phyloP scores from a whole-genome alignment of 768 basidiomycete genomes.

The Trametopsis cervina region DNA sequence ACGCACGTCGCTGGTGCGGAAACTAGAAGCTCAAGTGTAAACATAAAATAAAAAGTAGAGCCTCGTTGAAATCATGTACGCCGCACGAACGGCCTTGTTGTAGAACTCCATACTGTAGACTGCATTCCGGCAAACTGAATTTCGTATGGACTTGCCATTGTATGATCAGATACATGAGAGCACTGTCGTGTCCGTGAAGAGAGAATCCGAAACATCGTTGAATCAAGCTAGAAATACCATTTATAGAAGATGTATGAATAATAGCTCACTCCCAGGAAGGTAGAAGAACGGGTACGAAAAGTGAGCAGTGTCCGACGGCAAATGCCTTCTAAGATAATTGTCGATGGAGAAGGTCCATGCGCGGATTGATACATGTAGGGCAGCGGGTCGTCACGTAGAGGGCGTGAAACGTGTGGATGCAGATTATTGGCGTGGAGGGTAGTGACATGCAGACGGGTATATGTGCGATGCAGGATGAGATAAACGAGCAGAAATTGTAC shows the following conservation, averaged over 20 bases:
- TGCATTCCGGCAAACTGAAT: too few species aligned
- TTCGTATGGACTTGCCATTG: constrained; percentile 5
- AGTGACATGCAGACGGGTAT: constrained; percentile 8
- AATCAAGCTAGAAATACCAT: constrained; percentile 7
- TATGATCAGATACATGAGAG: constrained; percentile 3
- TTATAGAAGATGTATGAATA: constrained; percentile 3
- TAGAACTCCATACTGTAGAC: too few species aligned
- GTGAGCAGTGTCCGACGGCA: neutral
- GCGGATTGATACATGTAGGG: constrained; percentile 12
- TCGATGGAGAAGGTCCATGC: constrained; percentile 1
- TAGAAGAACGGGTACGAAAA: constrained; percentile 2
- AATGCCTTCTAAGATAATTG: constrained; percentile 6
- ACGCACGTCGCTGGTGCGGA: constrained; percentile 63
- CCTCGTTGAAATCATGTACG: too few species aligned
- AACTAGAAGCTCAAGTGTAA: constrained; percentile 1
- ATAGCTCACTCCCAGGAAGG: constrained; percentile 5
- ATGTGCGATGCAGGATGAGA: constrained; percentile 9
- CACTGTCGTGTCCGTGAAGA: constrained; percentile 7
- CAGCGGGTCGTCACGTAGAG: neutral
- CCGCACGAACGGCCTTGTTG: too few species aligned
- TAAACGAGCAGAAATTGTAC: constrained; percentile 2
- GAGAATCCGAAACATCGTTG: neutral
- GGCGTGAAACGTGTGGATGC: neutral
- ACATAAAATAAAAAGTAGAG: neutral
- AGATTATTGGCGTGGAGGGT: constrained; percentile 3